A percentile compares a stretch with the other conserved stretches of the same genome.
Conservation (phyloP, 345 rosid species). For the Populus davidiana region DNA sequence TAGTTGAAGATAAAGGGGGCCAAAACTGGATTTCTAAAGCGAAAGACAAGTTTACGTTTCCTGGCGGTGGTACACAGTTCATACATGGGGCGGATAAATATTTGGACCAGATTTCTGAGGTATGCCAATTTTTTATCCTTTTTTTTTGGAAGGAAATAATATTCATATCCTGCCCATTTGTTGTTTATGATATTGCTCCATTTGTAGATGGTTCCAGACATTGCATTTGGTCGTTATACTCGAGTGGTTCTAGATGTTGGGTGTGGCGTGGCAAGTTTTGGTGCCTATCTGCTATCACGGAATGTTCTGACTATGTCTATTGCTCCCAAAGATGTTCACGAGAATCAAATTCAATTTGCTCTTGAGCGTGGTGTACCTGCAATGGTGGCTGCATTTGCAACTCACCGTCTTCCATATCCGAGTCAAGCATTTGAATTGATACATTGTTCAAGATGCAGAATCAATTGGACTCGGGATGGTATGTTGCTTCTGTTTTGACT, state of each 20-base stretch:
- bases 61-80: slow-evolving; percentile 98
- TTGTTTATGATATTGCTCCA: slow-evolving; percentile 13
- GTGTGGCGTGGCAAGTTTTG: slow-evolving; percentile 99
- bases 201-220: slow-evolving; percentile 76
- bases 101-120: slow-evolving; percentile 84
- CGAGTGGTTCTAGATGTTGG: slow-evolving; percentile 85
- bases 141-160: neutral
- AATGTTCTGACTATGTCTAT: slow-evolving; percentile 80
- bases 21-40: slow-evolving; percentile 83
- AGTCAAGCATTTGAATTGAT: slow-evolving; percentile 97
- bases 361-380: slow-evolving; percentile 99
- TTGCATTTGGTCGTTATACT: slow-evolving; percentile 67
- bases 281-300: slow-evolving; percentile 79
- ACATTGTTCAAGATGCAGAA: slow-evolving; percentile 97
- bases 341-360: slow-evolving; percentile 98
- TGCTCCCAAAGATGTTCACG: slow-evolving; percentile 99
- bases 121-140: slow-evolving; percentile 14
- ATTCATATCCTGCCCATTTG: slow-evolving; percentile 5
- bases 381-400: slow-evolving; percentile 93
- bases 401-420: slow-evolving; percentile 67
- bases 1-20: slow-evolving; percentile 94
- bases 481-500: slow-evolving; percentile 21
- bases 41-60: slow-evolving; percentile 84
- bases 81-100: slow-evolving; percentile 93
- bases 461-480: slow-evolving; percentile 99